These are phyloP conservation scores for Nelumbo lutea DNA, from an alignment of 164 flowering plant species.

Conservation along the genomic window DNA sequence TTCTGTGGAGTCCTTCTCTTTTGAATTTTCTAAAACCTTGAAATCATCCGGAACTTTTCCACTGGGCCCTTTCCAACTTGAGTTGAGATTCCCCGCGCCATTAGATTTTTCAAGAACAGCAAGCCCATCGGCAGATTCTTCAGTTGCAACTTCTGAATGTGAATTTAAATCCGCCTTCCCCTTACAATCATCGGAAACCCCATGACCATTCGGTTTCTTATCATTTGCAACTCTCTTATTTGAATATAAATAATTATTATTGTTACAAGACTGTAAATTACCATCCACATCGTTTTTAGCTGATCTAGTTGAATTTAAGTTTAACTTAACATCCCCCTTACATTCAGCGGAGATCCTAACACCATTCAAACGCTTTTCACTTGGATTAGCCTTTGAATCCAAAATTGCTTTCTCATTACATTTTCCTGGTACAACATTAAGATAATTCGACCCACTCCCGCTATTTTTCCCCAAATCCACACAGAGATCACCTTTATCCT, in stretches of 20 bases:
- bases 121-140: slow-evolving; percentile 12
- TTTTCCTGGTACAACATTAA: background rate
- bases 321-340: slow-evolving; percentile 11
- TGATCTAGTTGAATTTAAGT: slow-evolving; percentile 4
- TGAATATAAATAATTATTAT: background rate
- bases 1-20: slow-evolving; percentile 28
- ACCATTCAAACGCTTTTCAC: slow-evolving; percentile 2
- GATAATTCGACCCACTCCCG: background rate
- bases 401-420: background rate
- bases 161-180: slow-evolving; percentile 10
- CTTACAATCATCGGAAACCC: slow-evolving; percentile 7
- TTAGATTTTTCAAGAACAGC: slow-evolving; percentile 1
- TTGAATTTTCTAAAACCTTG: slow-evolving; percentile 17
- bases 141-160: slow-evolving; percentile 9
- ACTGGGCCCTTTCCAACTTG: slow-evolving; percentile 9
- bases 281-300: background rate
- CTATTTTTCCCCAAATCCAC: slow-evolving; percentile 9
- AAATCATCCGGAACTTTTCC: slow-evolving; percentile 10
- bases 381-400: slow-evolving; percentile 3
- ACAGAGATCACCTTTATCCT: slow-evolving; percentile 9
- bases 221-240: slow-evolving; percentile 5
- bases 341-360: slow-evolving; percentile 4
- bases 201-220: background rate
- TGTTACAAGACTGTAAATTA: background rate
- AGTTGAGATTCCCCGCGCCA: background rate